phyloP scores from a whole-genome alignment of 1,284 basidiomycete genomes.

The Neonothopanus nambi region DNA sequence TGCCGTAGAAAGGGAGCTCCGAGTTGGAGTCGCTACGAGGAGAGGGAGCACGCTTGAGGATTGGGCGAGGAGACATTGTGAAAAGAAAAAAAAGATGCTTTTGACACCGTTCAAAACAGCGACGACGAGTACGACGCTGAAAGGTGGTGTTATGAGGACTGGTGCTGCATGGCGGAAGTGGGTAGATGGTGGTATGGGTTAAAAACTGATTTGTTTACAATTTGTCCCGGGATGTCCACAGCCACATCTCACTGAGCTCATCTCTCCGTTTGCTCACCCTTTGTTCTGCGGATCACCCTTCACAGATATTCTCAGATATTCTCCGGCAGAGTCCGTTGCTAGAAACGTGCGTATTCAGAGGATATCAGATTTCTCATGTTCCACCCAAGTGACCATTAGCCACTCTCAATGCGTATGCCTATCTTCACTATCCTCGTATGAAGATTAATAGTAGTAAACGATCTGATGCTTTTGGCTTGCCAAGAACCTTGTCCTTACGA shows the following conservation, averaged over 20 bases:
- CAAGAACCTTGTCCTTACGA: too few species aligned
- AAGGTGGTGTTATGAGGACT: constrained; percentile 8
- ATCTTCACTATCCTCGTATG: too few species aligned
- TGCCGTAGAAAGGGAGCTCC: constrained; percentile 21
- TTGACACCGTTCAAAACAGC: constrained; percentile 5
- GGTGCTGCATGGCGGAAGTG: too few species aligned
- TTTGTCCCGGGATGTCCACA: neutral
- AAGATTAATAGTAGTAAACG: too few species aligned
- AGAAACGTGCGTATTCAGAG: too few species aligned
- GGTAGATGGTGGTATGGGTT: constrained; percentile 11
- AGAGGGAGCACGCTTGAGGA: constrained; percentile 37
- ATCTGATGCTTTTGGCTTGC: too few species aligned
- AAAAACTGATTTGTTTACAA: constrained; percentile 2
- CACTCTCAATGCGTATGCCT: too few species aligned
- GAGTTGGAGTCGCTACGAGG: constrained; percentile 17
- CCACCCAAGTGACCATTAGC: too few species aligned
- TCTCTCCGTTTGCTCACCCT: neutral
- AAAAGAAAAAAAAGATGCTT: neutral
- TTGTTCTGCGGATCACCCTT: too few species aligned
- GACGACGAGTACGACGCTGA: constrained; percentile 12
- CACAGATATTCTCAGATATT: too few species aligned
- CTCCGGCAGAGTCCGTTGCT: too few species aligned
- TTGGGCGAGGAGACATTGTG: constrained; percentile 38
- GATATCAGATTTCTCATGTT: neutral
- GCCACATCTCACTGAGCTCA: neutral